Percentiles rank a stretch among this genome's conserved stretches.
These are phyloP conservation scores for Flagelloscypha sp. DNA, from an alignment of 768 basidiomycete genomes.

Conservation along the genomic window DNA sequence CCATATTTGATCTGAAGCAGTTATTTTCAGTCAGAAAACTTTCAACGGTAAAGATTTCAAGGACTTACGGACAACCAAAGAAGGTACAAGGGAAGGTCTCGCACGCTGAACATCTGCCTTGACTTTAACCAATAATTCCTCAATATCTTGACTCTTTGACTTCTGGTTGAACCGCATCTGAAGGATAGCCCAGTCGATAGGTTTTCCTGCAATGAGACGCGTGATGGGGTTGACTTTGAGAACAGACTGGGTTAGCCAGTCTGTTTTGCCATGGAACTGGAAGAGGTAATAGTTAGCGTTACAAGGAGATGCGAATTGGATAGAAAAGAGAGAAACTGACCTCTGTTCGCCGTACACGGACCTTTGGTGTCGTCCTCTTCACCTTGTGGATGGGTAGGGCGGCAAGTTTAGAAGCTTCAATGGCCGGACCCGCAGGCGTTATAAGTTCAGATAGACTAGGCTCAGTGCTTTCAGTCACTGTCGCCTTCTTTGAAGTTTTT, in stretches of 20 bases:
- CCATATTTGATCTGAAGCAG: slow-evolving; percentile 77
- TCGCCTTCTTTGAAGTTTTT: too few relatives aligned
- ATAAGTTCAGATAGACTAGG: too few relatives aligned
- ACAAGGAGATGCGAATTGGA: background rate
- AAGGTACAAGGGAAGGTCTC: background rate
- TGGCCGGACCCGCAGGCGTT: too few relatives aligned
- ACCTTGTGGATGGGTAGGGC: slow-evolving; percentile 15
- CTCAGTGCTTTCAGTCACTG: too few relatives aligned
- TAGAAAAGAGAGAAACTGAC: background rate
- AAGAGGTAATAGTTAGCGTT: slow-evolving; percentile 2
- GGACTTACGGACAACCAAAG: background rate
- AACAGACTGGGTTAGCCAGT: slow-evolving; percentile 88
- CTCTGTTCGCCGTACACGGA: slow-evolving; percentile 11
- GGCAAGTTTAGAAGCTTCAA: too few relatives aligned
- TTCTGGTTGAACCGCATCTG: slow-evolving; percentile 98
- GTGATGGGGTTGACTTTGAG: slow-evolving; percentile 88
- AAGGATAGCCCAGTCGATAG: slow-evolving; percentile 90
- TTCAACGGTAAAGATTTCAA: too few relatives aligned
- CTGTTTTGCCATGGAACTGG: slow-evolving; percentile 90
- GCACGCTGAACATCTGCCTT: slow-evolving; percentile 58
- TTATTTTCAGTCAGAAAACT: too few relatives aligned
- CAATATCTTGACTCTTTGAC: slow-evolving; percentile 74
- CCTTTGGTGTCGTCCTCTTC: slow-evolving; percentile 21
- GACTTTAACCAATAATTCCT: slow-evolving; percentile 82
- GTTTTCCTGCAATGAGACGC: slow-evolving; percentile 81